Percentiles rank a stretch among this genome's conserved stretches.
These are phyloP conservation scores for Eragrostis curvula DNA, from an alignment of 176 grass and related monocot species.

Conservation along the genomic window DNA sequence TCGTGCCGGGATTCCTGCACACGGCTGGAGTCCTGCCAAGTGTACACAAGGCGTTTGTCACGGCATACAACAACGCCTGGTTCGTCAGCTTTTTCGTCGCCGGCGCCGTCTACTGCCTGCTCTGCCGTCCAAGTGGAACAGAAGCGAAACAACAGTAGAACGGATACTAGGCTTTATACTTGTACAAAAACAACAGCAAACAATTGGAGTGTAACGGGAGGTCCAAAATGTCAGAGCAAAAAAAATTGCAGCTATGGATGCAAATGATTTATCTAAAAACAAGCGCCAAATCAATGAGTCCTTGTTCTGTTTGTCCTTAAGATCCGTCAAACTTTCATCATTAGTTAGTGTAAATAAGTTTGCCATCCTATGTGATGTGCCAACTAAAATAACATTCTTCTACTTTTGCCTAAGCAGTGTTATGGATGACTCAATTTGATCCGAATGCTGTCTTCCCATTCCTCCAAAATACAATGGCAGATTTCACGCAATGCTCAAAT, in stretches of 20 bases:
- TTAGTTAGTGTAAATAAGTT: not conserved
- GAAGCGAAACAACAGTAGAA: constrained; percentile 13
- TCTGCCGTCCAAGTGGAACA: constrained; percentile 38
- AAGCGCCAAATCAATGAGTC: too few relatives aligned
- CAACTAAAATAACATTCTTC: not conserved
- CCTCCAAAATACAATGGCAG: not conserved
- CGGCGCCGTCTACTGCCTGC: constrained; percentile 68
- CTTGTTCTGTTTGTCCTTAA: not conserved
- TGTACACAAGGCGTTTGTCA: constrained; percentile 41
- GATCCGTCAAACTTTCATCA: not conserved
- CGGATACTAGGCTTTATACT: not conserved
- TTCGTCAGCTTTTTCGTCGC: constrained; percentile 91
- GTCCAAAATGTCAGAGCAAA: not conserved
- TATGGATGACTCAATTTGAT: not conserved
- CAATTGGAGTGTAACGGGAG: not conserved
- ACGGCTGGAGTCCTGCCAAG: constrained; percentile 64
- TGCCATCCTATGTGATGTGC: not conserved
- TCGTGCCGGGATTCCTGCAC: constrained; percentile 77
- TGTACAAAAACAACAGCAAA: constrained; percentile 8
- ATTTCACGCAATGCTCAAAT: not conserved
- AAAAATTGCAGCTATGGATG: not conserved
- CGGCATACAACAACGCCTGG: constrained; percentile 84
- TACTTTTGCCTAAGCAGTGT: not conserved
- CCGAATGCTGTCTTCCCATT: not conserved
- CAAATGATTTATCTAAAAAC: not conserved